phyloP scores from a whole-genome alignment of 257 asterid species.

The Solanum bulbocastanum region DNA sequence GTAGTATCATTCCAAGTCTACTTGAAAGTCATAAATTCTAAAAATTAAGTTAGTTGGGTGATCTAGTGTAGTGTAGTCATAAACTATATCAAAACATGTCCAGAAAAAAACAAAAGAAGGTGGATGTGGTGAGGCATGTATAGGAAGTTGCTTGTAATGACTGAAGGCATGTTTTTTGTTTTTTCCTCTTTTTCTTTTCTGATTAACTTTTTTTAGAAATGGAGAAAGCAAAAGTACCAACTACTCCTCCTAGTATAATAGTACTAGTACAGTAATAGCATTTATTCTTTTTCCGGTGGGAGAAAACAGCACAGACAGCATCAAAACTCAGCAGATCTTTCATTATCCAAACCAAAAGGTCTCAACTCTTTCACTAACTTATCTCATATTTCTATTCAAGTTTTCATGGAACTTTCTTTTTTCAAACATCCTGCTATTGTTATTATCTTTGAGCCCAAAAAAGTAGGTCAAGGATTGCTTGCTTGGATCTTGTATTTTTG shows the following conservation, averaged over 20 bases:
- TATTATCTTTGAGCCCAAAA: not conserved
- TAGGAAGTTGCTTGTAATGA: not conserved
- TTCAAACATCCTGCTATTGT: not conserved
- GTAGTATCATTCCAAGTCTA: not conserved
- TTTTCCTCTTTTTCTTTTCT: not conserved
- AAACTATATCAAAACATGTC: not conserved
- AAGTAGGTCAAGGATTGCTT: not conserved
- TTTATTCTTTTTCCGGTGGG: not conserved
- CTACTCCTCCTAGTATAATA: not conserved
- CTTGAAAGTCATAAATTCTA: not conserved
- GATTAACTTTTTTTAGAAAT: not conserved
- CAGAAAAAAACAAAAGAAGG: not conserved
- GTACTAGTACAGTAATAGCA: not conserved
- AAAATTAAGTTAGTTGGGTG: not conserved
- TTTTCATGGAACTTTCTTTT: not conserved
- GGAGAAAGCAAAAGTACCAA: not conserved
- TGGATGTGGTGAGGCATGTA: not conserved
- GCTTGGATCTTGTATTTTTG: not conserved
- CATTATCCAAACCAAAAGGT: not conserved
- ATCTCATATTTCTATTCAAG: not conserved
- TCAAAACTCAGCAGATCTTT: not conserved
- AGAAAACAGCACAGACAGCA: constrained; percentile 1
- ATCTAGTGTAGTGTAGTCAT: not conserved
- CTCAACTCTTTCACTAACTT: not conserved
- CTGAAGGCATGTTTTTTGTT: constrained; percentile 1